These are phyloP conservation scores for Epithemia pelagica DNA, from an alignment of 108 stramenopile genomes.

Conservation along the genomic window DNA sequence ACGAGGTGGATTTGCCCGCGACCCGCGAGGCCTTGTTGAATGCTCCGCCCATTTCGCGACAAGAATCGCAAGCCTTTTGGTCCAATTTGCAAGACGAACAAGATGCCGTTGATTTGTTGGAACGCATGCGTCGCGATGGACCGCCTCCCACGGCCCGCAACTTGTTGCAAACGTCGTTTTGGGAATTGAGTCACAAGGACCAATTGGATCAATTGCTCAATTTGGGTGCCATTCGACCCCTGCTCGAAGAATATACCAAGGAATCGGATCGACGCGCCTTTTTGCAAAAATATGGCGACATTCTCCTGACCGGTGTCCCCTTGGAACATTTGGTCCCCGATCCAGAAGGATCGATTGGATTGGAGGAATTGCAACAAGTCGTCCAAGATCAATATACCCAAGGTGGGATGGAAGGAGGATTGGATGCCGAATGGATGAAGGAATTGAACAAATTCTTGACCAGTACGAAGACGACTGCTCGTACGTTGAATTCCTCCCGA, in stretches of 20 bases:
- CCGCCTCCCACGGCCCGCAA: slow-evolving; percentile 2
- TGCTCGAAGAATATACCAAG: slow-evolving; percentile 61
- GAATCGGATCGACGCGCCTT: slow-evolving; percentile 52
- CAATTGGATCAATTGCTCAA: slow-evolving; percentile 61
- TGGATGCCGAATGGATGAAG: background rate
- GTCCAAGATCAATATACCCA: background rate
- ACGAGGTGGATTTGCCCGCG: slow-evolving; percentile 49
- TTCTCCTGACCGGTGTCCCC: slow-evolving; percentile 66
- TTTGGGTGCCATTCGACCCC: slow-evolving; percentile 67
- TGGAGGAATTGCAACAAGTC: slow-evolving; percentile 37
- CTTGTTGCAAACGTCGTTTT: slow-evolving; percentile 38
- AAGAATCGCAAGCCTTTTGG: slow-evolving; percentile 67
- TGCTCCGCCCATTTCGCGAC: slow-evolving; percentile 41
- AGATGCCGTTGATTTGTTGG: slow-evolving; percentile 56
- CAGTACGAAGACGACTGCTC: too few relatives aligned
- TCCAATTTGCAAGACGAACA: slow-evolving; percentile 44
- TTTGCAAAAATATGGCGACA: slow-evolving; percentile 57
- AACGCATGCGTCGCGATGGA: slow-evolving; percentile 22
- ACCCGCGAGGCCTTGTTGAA: slow-evolving; percentile 66
- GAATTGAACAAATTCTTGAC: background rate
- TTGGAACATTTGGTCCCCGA: slow-evolving; percentile 75
- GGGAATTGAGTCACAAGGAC: slow-evolving; percentile 39
- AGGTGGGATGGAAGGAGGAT: background rate
- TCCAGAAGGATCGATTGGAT: slow-evolving; percentile 58
- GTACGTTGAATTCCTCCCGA: background rate